Evolutionary conservation across 768 basidiomycete genomes (phyloP).

Genomic region (Tulasnella sp.): DNA sequence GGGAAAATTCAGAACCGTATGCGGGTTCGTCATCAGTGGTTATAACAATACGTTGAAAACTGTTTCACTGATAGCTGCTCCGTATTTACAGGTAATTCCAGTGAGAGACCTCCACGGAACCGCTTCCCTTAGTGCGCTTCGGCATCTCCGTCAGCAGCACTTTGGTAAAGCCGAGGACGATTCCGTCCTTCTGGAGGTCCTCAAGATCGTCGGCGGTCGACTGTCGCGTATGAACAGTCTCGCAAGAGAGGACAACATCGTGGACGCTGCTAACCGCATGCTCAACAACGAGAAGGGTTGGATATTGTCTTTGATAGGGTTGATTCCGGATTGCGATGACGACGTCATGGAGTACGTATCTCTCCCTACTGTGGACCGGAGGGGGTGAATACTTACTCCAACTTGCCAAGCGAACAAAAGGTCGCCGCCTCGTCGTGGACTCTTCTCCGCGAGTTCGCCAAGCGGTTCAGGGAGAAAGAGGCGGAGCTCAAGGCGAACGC

Average conservation of each 20-base stretch:
- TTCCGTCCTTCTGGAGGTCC: constrained; percentile 33
- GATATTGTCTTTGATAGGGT: constrained; percentile 66
- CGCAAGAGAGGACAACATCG: constrained; percentile 48
- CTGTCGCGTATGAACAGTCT: constrained; percentile 65
- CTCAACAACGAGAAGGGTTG: constrained; percentile 66
- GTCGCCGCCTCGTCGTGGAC: constrained; percentile 1
- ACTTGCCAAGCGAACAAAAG: neutral
- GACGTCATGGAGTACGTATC: constrained; percentile 53
- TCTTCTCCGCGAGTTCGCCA: constrained; percentile 1
- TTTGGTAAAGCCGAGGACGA: constrained; percentile 28
- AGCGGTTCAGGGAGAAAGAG: neutral
- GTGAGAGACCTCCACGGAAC: constrained; percentile 53
- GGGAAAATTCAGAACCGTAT: constrained; percentile 63
- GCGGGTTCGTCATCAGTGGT: constrained; percentile 38
- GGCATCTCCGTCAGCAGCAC: constrained; percentile 37
- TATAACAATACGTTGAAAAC: constrained; percentile 14
- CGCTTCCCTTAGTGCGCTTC: constrained; percentile 49
- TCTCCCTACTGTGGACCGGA: neutral
- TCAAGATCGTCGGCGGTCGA: constrained; percentile 63
- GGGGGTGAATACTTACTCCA: neutral
- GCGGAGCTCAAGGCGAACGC: neutral
- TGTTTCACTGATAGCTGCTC: neutral
- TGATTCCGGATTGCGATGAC: constrained; percentile 75
- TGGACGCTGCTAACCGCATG: constrained; percentile 51
- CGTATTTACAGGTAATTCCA: constrained; percentile 56